Evolutionary conservation across 73 alveolate species (phyloP).

Genomic region (Blepharisma japonicum): DNA sequence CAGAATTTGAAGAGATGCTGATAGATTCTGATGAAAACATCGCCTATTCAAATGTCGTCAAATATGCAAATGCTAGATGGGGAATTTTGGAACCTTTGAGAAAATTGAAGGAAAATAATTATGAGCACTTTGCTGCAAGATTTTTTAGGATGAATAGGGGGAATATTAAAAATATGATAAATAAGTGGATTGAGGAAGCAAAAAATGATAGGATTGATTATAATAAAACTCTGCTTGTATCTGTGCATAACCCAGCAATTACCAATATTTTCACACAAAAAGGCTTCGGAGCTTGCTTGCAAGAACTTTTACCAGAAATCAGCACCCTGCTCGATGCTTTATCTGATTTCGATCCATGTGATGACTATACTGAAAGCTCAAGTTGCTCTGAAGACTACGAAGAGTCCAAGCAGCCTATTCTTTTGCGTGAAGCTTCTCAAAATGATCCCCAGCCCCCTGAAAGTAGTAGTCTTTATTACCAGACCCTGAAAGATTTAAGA

Average conservation of each 20-base stretch:
- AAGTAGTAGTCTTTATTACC: background rate
- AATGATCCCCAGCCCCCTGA: conserved; percentile 32
- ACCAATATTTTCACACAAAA: background rate
- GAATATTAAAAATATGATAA: no score
- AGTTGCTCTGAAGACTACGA: background rate
- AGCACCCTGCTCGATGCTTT: background rate
- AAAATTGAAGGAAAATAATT: background rate
- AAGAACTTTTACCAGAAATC: background rate
- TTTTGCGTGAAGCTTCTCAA: background rate
- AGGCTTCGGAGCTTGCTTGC: background rate
- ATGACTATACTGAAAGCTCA: background rate
- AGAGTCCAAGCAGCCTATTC: background rate
- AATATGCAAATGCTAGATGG: background rate
- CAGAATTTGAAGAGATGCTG: background rate
- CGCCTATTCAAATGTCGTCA: background rate
- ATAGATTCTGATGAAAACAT: conserved; percentile 3
- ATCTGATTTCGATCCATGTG: background rate
- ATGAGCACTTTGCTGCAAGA: background rate
- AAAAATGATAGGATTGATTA: no score
- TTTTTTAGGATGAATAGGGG: background rate
- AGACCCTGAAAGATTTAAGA: background rate
- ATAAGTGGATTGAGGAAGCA: no score
- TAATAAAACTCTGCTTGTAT: background rate
- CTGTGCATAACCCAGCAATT: background rate
- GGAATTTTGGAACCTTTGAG: conserved; percentile 11